Conservation (phyloP, 1,139 yeast species). For the Debaryomyces sp. region DNA sequence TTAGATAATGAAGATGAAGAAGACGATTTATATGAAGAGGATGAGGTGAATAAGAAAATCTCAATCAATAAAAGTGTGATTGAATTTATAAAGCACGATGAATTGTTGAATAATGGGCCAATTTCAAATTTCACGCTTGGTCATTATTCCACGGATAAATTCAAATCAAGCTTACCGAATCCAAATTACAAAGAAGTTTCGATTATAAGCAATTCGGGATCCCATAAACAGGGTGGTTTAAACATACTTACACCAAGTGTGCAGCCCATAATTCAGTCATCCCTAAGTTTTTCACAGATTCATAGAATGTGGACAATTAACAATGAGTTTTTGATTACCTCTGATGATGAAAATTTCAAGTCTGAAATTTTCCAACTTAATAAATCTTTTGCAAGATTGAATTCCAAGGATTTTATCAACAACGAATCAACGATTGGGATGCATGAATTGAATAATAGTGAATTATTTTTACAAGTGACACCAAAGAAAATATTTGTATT, state of each 20-base stretch:
- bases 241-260: constrained; percentile 65
- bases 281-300: constrained; percentile 74
- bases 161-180: constrained; percentile 62
- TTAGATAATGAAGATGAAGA: constrained; percentile 26
- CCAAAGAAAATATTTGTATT: constrained; percentile 66
- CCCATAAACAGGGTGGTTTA: constrained; percentile 55
- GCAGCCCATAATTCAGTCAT: constrained; percentile 66
- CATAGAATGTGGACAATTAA: constrained; percentile 74
- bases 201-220: constrained; percentile 72
- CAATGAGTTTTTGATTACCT: constrained; percentile 65
- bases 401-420: constrained; percentile 64
- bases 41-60: constrained; percentile 37
- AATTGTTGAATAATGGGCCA: constrained; percentile 72
- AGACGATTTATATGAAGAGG: constrained; percentile 34
- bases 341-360: constrained; percentile 63
- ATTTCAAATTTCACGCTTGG: constrained; percentile 72
- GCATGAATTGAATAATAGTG: constrained; percentile 60
- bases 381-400: constrained; percentile 66
- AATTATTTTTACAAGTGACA: constrained; percentile 73
- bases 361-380: constrained; percentile 76
- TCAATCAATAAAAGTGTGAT: constrained; percentile 30
- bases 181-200: constrained; percentile 70
- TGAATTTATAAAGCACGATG: constrained; percentile 53
- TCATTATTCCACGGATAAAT: constrained; percentile 54
- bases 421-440: constrained; percentile 69